phyloP scores from a whole-genome alignment of 768 basidiomycete species.

The Hirschioporus abietinus region DNA sequence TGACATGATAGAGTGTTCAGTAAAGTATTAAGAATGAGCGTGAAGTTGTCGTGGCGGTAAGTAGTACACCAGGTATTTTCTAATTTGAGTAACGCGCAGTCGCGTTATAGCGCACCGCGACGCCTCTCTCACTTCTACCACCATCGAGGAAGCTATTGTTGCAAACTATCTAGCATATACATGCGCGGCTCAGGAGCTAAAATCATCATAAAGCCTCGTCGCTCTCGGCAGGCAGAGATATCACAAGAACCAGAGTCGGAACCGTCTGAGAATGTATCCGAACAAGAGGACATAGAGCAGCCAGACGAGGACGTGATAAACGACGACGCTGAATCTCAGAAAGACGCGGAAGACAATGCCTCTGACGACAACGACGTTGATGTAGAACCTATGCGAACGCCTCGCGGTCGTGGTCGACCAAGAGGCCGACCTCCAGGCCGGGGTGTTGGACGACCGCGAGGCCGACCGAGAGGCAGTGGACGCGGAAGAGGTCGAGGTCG shows the following conservation, averaged over 20 bases:
- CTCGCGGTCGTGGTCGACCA: conserved; percentile 28
- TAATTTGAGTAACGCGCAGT: no score
- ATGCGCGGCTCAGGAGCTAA: conserved; percentile 17
- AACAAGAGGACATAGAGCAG: conserved; percentile 21
- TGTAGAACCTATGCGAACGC: conserved; percentile 26
- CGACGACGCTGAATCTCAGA: conserved; percentile 20
- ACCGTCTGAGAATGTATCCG: conserved; percentile 24
- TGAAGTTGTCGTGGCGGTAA: no score
- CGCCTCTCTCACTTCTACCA: not conserved
- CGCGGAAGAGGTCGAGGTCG: conserved; percentile 31
- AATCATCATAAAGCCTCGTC: conserved; percentile 37
- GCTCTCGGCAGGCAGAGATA: conserved; percentile 22
- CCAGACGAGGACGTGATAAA: conserved; percentile 9
- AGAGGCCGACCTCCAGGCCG: conserved; percentile 22
- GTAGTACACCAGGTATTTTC: no score
- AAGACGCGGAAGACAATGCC: conserved; percentile 29
- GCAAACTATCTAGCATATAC: no score
- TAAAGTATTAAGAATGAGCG: no score
- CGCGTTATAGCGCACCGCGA: not conserved
- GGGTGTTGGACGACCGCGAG: conserved; percentile 25
- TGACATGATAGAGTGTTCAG: not conserved
- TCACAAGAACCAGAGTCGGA: conserved; percentile 15
- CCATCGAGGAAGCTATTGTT: no score
- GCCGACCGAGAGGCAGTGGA: conserved; percentile 33
- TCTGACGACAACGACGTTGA: conserved; percentile 27